Percentiles rank a stretch among this genome's conserved stretches.
Evolutionary conservation across 129 eudicot species (phyloP).

Genomic region (Silybum marianum): DNA sequence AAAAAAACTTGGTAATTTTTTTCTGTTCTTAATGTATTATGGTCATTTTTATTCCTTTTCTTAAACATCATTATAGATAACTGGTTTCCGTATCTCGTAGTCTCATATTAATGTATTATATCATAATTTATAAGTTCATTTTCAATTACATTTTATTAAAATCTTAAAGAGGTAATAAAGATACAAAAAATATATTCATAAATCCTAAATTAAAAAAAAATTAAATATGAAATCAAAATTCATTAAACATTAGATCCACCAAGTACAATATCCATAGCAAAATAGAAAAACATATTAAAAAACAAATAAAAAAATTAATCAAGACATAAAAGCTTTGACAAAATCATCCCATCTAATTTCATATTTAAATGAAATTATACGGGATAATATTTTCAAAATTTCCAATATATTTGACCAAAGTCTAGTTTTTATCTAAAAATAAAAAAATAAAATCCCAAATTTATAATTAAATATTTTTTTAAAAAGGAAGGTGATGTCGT

Average conservation of each 20-base stretch:
- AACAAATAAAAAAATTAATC: constrained; percentile 24
- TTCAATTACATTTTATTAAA: background rate
- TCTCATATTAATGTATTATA: background rate
- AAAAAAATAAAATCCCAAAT: constrained; percentile 10
- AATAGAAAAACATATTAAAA: background rate
- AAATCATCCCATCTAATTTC: background rate
- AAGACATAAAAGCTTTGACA: background rate
- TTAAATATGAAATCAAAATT: background rate
- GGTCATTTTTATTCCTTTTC: too few relatives aligned
- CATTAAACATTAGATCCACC: constrained; percentile 11
- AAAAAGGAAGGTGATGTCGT: constrained; percentile 58
- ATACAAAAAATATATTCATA: background rate
- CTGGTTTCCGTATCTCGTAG: too few relatives aligned
- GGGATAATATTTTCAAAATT: background rate
- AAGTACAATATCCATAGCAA: constrained; percentile 19
- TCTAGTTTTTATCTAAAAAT: background rate
- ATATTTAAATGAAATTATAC: background rate
- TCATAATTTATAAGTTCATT: background rate
- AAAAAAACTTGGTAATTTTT: too few relatives aligned
- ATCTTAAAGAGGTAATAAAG: background rate
- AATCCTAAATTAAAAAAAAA: background rate
- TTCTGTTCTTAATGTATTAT: too few relatives aligned
- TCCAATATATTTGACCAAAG: background rate
- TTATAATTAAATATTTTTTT: constrained; percentile 16
- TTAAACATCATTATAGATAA: too few relatives aligned